Evolutionary conservation across 257 asterid species (phyloP), one percentile per base, ranked within the genome.

Genomic region (Cordia subcordata): DNA sequence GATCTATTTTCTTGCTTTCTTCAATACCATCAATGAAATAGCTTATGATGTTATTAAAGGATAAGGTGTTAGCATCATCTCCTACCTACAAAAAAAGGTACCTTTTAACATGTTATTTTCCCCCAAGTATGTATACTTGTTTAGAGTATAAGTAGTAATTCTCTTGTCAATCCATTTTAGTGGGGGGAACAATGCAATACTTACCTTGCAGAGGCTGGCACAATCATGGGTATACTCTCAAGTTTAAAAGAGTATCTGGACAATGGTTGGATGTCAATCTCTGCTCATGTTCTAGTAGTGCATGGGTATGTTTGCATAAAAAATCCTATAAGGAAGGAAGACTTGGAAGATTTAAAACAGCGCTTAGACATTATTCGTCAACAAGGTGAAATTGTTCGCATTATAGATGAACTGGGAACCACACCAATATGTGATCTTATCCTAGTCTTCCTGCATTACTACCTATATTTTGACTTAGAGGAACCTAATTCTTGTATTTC

Each of bases 381-480:
- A 10, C 38, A 85, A 1, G 47, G 68, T 1, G 70, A 53, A 50
- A 4, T 84, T 52, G 0, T 75, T 1, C 68, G 90, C 0, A 67
- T 87, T 4, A 59, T 68, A 0, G 58, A 87, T 53, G 96, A 87
- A 53, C 51, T 84, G 0, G 90, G 71, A 35, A 82, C 55, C 22
- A 17, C 11, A n/a, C 12, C 3, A 11, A 18, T 53, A 45, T 51
- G 11, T 37, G 18, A 40, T 14, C 8, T 8, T 42, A 8, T 2
- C 12, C 1, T 10, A 3, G 10, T 42, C 10, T 42, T 9, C 12
- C 1, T 42, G 47, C 15, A 42, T 42, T 42, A 42, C 47, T 42
- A n/a, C n/a, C n/a, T n/a, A n/a, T n/a, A 42, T 1, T 42, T 42
- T 42, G 10, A 42, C 47, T 3, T 9, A 3, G 10, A 42, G 1